Percentiles rank a stretch among this genome's conserved stretches.
phyloP scores from a whole-genome alignment of 805 yeast genomes.

The Torulaspora maleeae region DNA sequence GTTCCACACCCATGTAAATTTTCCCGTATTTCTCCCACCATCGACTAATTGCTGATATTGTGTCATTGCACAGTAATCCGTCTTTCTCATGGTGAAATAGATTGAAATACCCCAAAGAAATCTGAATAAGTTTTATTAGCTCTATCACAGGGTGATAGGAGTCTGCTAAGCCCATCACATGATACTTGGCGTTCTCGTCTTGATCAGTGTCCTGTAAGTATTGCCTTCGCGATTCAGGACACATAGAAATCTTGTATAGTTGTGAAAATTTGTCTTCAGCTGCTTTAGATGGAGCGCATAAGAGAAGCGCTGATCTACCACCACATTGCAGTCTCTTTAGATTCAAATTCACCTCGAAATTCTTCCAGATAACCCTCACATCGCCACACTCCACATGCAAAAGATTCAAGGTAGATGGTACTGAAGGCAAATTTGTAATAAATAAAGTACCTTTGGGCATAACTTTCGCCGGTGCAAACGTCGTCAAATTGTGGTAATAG shows the following conservation, averaged over 20 bases:
- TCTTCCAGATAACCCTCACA: conserved; percentile 45
- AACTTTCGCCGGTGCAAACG: conserved; percentile 64
- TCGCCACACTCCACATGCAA: conserved; percentile 66
- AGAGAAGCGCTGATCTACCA: conserved; percentile 73
- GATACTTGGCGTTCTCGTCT: conserved; percentile 4
- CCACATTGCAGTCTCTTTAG: conserved; percentile 74
- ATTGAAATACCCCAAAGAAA: conserved; percentile 71
- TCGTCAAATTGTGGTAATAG: conserved; percentile 60
- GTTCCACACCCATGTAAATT: conserved; percentile 26
- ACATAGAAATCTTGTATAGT: conserved; percentile 54
- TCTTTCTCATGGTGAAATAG: conserved; percentile 61
- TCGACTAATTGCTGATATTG: conserved; percentile 60
- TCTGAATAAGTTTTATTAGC: conserved; percentile 68
- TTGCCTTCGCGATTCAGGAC: conserved; percentile 6
- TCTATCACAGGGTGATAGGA: conserved; percentile 61
- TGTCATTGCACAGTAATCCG: conserved; percentile 76
- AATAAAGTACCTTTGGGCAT: conserved; percentile 59
- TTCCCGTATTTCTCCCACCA: conserved; percentile 84
- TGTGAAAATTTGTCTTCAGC: conserved; percentile 77
- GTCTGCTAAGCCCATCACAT: not conserved
- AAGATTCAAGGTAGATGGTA: conserved; percentile 69
- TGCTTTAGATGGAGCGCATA: conserved; percentile 70
- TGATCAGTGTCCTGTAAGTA: conserved; percentile 10
- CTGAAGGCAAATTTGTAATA: conserved; percentile 75
- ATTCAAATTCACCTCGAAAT: conserved; percentile 70